Base-by-base conservation (phyloP, 2,329 filamentous ascomycete genomes). In the Beauveria australis region DNA sequence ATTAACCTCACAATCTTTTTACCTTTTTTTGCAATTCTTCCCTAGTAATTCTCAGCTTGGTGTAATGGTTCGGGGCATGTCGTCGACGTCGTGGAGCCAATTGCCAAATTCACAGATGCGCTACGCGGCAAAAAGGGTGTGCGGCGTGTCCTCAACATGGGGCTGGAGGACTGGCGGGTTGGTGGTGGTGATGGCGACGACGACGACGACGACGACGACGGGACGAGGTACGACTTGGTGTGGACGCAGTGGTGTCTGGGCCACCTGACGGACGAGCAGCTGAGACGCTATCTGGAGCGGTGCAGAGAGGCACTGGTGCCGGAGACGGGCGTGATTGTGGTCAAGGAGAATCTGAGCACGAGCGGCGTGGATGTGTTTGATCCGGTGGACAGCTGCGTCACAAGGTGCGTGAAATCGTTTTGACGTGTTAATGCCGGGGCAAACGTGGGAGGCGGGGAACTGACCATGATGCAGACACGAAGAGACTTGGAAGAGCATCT, bases 221-320 rank as follows among this genome's bases (percentile, higher is more conserved):
- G 10, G 67, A 71, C 74, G 53, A n/a, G n/a, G 19, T 97, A 97
- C 73, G 88, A 92, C 70, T 72, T 96, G 51, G 85, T 97, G 63
- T 96, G 91, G 90, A 88, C 84, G 57, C 92, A 97, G 73, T 96
- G 92, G 92, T 97, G 92, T 72, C 74, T 93, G 8, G 89, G 90
- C 26, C 88, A 97, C 72, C 76, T 96, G 59, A 91, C 83, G 0
- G 91, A 96, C 70, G 74, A 73, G 8, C 85, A 95, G 71, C 71
- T 97, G 4, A 77, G 89, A 1, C 76, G 75, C 2, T 96, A 87
- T 68, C 73, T 97, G 18, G 66, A 75, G 60, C 78, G 83, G 28
- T 89, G 89, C 70, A 81, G 79, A 53, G 66, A 72, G 0, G 77
- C 63, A 0, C 55, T 78, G 3, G 61, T 61, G 0, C 67, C 69